Percentiles rank a stretch among this genome's conserved stretches.
phyloP scores from a whole-genome alignment of 768 basidiomycete species.

The Tylopilus sp. region DNA sequence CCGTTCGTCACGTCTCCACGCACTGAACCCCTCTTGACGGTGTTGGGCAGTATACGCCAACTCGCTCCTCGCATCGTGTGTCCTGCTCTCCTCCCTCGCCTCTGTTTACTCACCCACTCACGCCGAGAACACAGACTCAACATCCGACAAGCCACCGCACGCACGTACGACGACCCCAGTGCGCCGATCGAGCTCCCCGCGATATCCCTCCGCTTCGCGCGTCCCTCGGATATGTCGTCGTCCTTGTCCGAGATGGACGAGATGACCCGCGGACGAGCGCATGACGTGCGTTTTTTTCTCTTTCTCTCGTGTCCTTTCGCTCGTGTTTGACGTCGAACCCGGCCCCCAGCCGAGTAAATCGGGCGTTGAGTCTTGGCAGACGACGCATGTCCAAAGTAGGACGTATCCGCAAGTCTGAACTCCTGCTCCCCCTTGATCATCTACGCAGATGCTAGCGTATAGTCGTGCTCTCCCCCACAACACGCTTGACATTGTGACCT shows the following conservation, averaged over 20 bases:
- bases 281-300: neutral
- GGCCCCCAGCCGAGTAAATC: constrained; percentile 9
- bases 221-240: constrained; percentile 10
- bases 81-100: neutral
- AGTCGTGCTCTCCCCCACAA: too few relatives aligned
- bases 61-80: constrained; percentile 28
- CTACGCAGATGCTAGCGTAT: too few relatives aligned
- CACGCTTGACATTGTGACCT: too few relatives aligned
- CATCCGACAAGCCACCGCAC: constrained; percentile 21
- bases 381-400: constrained; percentile 2
- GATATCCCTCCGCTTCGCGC: constrained; percentile 25
- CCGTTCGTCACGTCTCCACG: neutral
- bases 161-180: constrained; percentile 5
- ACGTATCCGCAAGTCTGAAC: neutral
- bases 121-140: constrained; percentile 13
- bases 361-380: constrained; percentile 15
- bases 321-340: neutral
- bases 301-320: too few relatives aligned
- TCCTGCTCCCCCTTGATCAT: too few relatives aligned
- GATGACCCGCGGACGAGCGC: neutral
- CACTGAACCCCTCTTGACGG: neutral
- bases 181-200: constrained; percentile 11
- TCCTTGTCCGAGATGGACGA: neutral
- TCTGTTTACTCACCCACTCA: neutral
- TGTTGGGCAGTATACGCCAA: constrained; percentile 30